Evolutionary conservation across 192 early-diverging fungal species (phyloP).

Genomic region (Glomus cerebriforme): DNA sequence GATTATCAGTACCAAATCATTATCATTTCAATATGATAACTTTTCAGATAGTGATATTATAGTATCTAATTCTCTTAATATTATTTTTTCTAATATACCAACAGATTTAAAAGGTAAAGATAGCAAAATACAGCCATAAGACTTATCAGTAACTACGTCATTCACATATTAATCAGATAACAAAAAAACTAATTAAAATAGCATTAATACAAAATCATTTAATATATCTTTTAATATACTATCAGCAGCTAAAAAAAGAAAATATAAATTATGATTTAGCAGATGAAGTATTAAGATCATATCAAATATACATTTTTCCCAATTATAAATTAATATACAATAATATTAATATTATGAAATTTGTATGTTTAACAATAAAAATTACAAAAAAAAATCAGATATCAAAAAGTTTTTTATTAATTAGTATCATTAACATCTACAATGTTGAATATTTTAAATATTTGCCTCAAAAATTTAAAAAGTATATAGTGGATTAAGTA

Average conservation of each 20-base stretch:
- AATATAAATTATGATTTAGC: slow-evolving; percentile 15
- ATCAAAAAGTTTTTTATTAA: slow-evolving; percentile 6
- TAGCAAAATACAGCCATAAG: neutral
- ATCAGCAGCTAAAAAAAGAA: neutral
- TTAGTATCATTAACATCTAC: slow-evolving; percentile 17
- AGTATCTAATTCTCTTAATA: neutral
- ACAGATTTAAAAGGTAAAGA: neutral
- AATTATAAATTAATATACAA: slow-evolving; percentile 3
- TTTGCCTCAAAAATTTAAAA: slow-evolving; percentile 9
- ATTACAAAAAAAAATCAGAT: neutral
- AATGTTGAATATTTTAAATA: slow-evolving; percentile 16
- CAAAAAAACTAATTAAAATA: neutral
- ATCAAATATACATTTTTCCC: neutral
- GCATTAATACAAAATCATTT: neutral
- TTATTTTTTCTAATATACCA: neutral
- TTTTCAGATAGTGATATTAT: neutral
- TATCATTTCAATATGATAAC: neutral
- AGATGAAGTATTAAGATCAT: slow-evolving; percentile 10
- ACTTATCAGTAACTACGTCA: neutral
- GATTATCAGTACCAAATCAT: neutral
- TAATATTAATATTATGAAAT: slow-evolving; percentile 5
- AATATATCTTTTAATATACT: neutral
- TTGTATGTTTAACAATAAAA: neutral
- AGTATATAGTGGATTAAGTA: slow-evolving; percentile 14
- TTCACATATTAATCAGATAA: neutral